These are phyloP conservation scores for Cyclotella atomus DNA, from an alignment of 108 stramenopile genomes.

Conservation along the genomic window DNA sequence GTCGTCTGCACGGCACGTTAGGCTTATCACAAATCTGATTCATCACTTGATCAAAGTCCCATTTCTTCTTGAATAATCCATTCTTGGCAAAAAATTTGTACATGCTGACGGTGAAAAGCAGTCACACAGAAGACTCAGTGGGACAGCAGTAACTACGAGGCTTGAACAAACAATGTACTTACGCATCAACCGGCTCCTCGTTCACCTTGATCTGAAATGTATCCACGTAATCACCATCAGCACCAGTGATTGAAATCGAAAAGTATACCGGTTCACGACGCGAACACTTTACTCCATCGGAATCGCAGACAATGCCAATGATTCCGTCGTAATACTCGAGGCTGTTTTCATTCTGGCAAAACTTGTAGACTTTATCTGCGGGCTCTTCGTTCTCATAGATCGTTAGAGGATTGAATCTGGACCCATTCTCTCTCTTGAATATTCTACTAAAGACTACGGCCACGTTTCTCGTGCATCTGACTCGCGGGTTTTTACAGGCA, in stretches of 20 bases:
- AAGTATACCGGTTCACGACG: slow-evolving; percentile 35
- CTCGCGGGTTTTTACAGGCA: slow-evolving; percentile 34
- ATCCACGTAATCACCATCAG: slow-evolving; percentile 34
- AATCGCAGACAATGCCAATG: slow-evolving; percentile 38
- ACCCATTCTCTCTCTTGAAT: slow-evolving; percentile 31
- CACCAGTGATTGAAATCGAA: slow-evolving; percentile 40
- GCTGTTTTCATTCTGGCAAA: slow-evolving; percentile 26
- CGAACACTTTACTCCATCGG: slow-evolving; percentile 35
- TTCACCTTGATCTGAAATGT: slow-evolving; percentile 41
- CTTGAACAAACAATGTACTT: background rate
- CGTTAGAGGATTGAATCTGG: slow-evolving; percentile 27
- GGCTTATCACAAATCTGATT: slow-evolving; percentile 42
- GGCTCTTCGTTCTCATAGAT: slow-evolving; percentile 56
- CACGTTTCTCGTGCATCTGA: slow-evolving; percentile 47
- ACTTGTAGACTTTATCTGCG: slow-evolving; percentile 45
- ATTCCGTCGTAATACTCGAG: slow-evolving; percentile 21
- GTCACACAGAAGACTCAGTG: background rate
- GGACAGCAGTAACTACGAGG: background rate
- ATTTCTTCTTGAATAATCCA: slow-evolving; percentile 52
- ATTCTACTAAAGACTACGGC: slow-evolving; percentile 30
- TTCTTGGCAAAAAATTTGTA: slow-evolving; percentile 45
- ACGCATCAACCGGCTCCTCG: slow-evolving; percentile 55
- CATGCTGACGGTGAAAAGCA: background rate
- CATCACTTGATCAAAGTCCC: slow-evolving; percentile 47
- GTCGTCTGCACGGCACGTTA: slow-evolving; percentile 45